Evolutionary conservation across 2,329 filamentous ascomycete genomes (phyloP).

Genomic region (Thielaviopsis ethacetica): DNA sequence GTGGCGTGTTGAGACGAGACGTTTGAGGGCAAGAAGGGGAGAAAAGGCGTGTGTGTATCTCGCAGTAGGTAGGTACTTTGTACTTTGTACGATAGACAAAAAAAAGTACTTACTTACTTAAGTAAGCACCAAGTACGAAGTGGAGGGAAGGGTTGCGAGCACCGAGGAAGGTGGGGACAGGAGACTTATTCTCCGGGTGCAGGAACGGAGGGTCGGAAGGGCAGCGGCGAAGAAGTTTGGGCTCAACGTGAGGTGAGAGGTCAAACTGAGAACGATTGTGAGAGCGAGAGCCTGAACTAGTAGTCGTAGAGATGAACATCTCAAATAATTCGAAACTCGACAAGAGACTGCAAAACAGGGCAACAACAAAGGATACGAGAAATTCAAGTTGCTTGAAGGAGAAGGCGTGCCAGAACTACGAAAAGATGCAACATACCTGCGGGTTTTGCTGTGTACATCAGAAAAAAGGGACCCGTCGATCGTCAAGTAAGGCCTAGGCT

Average conservation of each 20-base stretch:
- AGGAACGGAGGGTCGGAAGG: neutral
- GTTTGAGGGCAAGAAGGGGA: neutral
- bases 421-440: neutral
- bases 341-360: neutral
- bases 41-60: neutral
- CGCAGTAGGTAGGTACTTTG: neutral
- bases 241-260: too few species aligned
- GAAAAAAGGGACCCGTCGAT: neutral
- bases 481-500: neutral
- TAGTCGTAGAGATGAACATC: neutral
- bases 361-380: neutral
- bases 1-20: neutral
- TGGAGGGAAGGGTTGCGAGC: neutral
- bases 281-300: neutral
- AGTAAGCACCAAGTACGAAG: too few species aligned
- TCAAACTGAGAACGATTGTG: too few species aligned
- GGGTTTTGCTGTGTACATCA: neutral
- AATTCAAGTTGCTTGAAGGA: neutral
- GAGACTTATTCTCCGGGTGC: neutral
- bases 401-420: too few species aligned
- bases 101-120: too few species aligned
- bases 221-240: neutral
- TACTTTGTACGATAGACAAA: too few species aligned
- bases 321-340: neutral
- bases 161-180: neutral